phyloP scores from a whole-genome alignment of 148 eudicot species.

The Spergularia bocconei region DNA sequence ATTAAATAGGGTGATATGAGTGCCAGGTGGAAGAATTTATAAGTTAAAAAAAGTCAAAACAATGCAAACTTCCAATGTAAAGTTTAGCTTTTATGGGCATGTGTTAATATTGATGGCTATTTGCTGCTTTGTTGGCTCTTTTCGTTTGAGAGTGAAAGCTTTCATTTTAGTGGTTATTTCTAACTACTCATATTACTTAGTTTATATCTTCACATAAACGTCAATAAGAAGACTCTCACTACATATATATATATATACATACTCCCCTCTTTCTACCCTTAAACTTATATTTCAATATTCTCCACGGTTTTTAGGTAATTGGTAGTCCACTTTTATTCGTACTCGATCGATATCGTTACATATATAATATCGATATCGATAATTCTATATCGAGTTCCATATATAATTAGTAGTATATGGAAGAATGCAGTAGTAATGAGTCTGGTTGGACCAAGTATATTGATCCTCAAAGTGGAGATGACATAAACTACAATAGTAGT shows the following conservation, averaged over 20 bases:
- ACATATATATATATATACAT: not conserved
- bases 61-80: conserved; percentile 22
- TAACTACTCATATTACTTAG: not conserved
- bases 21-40: conserved; percentile 31
- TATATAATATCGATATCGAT: too few species aligned
- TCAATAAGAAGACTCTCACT: not conserved
- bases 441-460: conserved; percentile 90
- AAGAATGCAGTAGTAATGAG: conserved; percentile 70
- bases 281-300: not conserved
- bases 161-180: not conserved
- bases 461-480: conserved; percentile 36
- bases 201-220: not conserved
- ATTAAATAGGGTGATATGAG: conserved; percentile 26
- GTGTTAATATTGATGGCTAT: conserved; percentile 26
- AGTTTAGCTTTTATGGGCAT: conserved; percentile 23
- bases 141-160: conserved; percentile 5
- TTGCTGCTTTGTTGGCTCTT: conserved; percentile 28
- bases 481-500: conserved; percentile 17
- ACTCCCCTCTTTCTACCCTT: not conserved
- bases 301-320: not conserved
- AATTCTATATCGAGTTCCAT: too few species aligned
- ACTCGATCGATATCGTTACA: not conserved
- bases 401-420: conserved; percentile 23
- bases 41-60: conserved; percentile 26
- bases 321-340: not conserved